A percentile compares a stretch with the other conserved stretches of the same genome.
These are phyloP conservation scores for Barnettozyma populi DNA, from an alignment of 805 yeast genomes.

Conservation along the genomic window DNA sequence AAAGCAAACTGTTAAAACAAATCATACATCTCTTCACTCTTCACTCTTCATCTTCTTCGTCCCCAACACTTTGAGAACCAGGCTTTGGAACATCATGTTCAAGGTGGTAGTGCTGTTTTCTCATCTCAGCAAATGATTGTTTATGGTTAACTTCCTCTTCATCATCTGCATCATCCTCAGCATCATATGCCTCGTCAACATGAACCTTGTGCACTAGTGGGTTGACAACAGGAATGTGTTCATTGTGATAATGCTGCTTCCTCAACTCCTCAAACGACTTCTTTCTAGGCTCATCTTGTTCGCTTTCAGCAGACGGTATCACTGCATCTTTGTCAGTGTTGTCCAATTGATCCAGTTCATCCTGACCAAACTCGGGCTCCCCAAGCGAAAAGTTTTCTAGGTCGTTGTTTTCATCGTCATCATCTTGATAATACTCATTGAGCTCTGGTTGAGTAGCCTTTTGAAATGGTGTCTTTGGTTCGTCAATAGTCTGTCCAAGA, in stretches of 20 bases:
- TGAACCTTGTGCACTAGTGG: conserved; percentile 11
- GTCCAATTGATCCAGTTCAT: conserved; percentile 23
- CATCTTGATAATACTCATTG: conserved; percentile 75
- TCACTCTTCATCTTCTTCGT: conserved; percentile 5
- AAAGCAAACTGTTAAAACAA: neutral
- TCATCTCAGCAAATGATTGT: conserved; percentile 26
- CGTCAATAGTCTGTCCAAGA: conserved; percentile 63
- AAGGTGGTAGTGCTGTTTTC: conserved; percentile 20
- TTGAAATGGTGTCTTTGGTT: conserved; percentile 93
- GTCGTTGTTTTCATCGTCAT: conserved; percentile 38
- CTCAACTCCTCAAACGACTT: conserved; percentile 67
- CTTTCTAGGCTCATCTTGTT: conserved; percentile 23
- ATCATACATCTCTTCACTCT: neutral
- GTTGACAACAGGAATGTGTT: conserved; percentile 29
- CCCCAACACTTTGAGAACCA: neutral
- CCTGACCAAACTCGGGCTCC: conserved; percentile 42
- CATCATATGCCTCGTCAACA: conserved; percentile 22
- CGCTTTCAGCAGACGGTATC: conserved; percentile 39
- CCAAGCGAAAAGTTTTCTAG: conserved; percentile 53
- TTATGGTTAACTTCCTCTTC: conserved; percentile 40
- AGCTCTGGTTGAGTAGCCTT: conserved; percentile 76
- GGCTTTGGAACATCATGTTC: conserved; percentile 14
- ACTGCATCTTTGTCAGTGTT: conserved; percentile 13
- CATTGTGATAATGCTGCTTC: conserved; percentile 70
- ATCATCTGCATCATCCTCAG: conserved; percentile 15